Percentiles rank a stretch among this genome's conserved stretches.
These are phyloP conservation scores for Phytopythium sindhum DNA, from an alignment of 352 stramenopile genomes.

Conservation along the genomic window DNA sequence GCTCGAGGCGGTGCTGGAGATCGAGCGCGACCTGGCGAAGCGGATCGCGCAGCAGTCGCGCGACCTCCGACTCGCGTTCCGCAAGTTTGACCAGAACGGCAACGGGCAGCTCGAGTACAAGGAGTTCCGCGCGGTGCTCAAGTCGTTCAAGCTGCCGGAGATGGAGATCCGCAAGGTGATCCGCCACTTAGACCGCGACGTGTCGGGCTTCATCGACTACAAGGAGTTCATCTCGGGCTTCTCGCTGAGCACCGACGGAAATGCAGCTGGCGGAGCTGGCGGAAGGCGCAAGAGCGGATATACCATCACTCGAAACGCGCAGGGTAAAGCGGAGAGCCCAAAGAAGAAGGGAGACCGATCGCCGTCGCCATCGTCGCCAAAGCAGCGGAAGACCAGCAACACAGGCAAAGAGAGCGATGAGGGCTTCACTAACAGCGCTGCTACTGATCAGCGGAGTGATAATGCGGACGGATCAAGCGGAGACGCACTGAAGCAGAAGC, in stretches of 20 bases:
- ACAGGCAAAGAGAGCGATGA: conserved; percentile 10
- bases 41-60: conserved; percentile 52
- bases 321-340: conserved; percentile 5
- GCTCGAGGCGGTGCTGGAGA: conserved; percentile 56
- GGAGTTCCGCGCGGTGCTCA: conserved; percentile 64
- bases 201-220: conserved; percentile 75
- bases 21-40: conserved; percentile 55
- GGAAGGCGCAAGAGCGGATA: conserved; percentile 17
- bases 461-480: conserved; percentile 1
- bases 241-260: conserved; percentile 20
- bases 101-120: conserved; percentile 68
- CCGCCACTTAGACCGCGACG: conserved; percentile 56
- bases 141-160: conserved; percentile 54
- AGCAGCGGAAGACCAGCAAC: not conserved
- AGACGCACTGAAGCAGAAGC: conserved; percentile 41
- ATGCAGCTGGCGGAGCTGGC: conserved; percentile 9
- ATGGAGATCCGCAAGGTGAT: conserved; percentile 72
- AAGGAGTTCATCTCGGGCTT: conserved; percentile 63
- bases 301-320: conserved; percentile 6
- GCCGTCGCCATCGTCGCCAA: conserved; percentile 10
- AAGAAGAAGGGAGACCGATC: conserved; percentile 13
- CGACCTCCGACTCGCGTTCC: conserved; percentile 54
- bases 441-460: not conserved
- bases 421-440: conserved; percentile 3
- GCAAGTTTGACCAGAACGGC: conserved; percentile 65